These are phyloP conservation scores for Phascolomyces articulosus DNA, from an alignment of 371 early-diverging fungal genomes.

Conservation along the genomic window DNA sequence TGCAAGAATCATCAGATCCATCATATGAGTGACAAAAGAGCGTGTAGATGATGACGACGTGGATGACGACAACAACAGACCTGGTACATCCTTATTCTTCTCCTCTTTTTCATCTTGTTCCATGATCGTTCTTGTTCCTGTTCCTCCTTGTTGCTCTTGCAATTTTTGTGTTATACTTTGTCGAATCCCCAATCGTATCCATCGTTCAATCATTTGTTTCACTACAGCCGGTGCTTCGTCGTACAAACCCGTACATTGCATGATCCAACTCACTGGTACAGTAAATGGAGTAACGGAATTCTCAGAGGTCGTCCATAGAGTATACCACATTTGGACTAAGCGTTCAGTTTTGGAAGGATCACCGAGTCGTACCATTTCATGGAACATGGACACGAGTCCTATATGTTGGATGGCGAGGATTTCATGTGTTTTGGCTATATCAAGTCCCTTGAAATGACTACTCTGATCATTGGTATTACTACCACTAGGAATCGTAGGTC, in stretches of 20 bases:
- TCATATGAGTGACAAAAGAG: slow-evolving; percentile 21
- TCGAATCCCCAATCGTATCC: slow-evolving; percentile 24
- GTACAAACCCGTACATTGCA: slow-evolving; percentile 41
- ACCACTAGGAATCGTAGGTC: neutral
- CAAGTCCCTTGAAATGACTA: slow-evolving; percentile 13
- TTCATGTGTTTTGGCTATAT: slow-evolving; percentile 26
- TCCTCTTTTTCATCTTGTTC: neutral
- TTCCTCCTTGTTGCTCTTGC: neutral
- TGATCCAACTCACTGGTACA: slow-evolving; percentile 36
- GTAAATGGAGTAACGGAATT: slow-evolving; percentile 10
- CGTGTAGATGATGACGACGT: slow-evolving; percentile 3
- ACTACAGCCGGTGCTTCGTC: slow-evolving; percentile 43
- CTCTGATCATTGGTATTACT: neutral
- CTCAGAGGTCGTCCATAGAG: slow-evolving; percentile 27
- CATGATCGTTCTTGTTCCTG: neutral
- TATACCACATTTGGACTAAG: slow-evolving; percentile 30
- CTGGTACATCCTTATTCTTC: neutral
- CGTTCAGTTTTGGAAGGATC: slow-evolving; percentile 25
- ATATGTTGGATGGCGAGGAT: slow-evolving; percentile 28
- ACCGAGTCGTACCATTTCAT: slow-evolving; percentile 32
- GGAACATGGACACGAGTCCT: slow-evolving; percentile 34
- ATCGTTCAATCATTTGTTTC: slow-evolving; percentile 35
- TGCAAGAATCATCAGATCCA: slow-evolving; percentile 40
- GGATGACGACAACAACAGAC: neutral
- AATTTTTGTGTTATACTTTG: neutral